Conservation (phyloP, 1,284 basidiomycete genomes). For the Puccinia coronata region DNA sequence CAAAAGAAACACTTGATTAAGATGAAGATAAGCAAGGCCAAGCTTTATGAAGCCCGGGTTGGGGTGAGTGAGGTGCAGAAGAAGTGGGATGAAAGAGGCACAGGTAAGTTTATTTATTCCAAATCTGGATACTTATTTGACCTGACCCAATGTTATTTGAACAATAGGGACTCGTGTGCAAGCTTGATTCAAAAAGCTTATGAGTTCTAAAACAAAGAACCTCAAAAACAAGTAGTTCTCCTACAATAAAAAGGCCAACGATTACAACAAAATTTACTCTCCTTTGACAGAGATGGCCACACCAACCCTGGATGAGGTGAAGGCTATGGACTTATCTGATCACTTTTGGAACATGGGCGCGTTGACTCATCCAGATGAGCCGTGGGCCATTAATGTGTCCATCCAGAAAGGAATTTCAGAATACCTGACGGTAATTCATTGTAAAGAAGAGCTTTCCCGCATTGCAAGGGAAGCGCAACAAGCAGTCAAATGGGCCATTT, state of each 20-base stretch:
- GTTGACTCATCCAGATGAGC: background rate
- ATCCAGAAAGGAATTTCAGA: background rate
- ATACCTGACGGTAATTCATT: background rate
- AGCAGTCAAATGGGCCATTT: background rate
- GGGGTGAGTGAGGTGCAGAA: background rate
- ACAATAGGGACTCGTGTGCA: background rate
- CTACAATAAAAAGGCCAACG: background rate
- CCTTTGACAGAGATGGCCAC: background rate
- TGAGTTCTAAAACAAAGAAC: background rate
- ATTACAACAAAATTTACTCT: background rate
- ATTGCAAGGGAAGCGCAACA: background rate
- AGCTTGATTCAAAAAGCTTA: background rate
- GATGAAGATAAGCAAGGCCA: background rate
- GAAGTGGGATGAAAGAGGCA: constrained; percentile 1
- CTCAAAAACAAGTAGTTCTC: background rate
- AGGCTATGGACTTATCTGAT: background rate
- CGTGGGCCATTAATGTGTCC: background rate
- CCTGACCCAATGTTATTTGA: background rate
- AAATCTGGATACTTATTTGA: background rate
- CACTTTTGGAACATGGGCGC: constrained; percentile 5
- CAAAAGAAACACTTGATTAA: background rate
- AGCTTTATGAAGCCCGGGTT: background rate
- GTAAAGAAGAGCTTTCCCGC: background rate
- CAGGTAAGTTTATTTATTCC: background rate
- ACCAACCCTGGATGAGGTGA: background rate